Evolutionary conservation across 768 basidiomycete species (phyloP).

Genomic region (Lenzites betulinus): DNA sequence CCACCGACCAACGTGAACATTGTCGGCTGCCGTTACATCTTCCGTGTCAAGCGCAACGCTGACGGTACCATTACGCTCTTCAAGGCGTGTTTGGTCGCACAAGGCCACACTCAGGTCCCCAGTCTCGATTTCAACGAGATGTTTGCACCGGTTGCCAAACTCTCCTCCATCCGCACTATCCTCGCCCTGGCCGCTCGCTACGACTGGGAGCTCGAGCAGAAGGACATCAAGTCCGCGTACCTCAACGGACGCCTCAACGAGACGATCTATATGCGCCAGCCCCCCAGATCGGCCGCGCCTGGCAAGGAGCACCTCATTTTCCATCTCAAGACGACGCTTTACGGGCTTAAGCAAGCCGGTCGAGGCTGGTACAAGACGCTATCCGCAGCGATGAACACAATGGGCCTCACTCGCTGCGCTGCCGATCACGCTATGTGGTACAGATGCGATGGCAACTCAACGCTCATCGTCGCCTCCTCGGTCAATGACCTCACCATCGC

Average conservation of each 20-base stretch:
- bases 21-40: slow-evolving; percentile 28
- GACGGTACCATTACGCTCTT: slow-evolving; percentile 21
- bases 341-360: slow-evolving; percentile 33
- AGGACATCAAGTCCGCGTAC: slow-evolving; percentile 38
- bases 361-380: slow-evolving; percentile 25
- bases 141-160: no score
- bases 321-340: slow-evolving; percentile 23
- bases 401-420: slow-evolving; percentile 11
- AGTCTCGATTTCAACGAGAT: slow-evolving; percentile 31
- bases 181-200: slow-evolving; percentile 28
- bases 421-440: slow-evolving; percentile 20
- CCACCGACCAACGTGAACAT: slow-evolving; percentile 12
- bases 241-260: slow-evolving; percentile 28
- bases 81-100: slow-evolving; percentile 31
- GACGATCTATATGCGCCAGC: slow-evolving; percentile 14
- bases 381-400: neutral
- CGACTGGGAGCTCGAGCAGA: slow-evolving; percentile 33
- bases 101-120: slow-evolving; percentile 35
- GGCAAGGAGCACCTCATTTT: slow-evolving; percentile 17
- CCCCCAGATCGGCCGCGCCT: neutral
- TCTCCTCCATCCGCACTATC: slow-evolving; percentile 29
- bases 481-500: slow-evolving; percentile 23
- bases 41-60: slow-evolving; percentile 28
- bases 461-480: slow-evolving; percentile 14
- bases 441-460: neutral